Conservation (phyloP, 441 rosid genomes). For the Erysimum pusillum region DNA sequence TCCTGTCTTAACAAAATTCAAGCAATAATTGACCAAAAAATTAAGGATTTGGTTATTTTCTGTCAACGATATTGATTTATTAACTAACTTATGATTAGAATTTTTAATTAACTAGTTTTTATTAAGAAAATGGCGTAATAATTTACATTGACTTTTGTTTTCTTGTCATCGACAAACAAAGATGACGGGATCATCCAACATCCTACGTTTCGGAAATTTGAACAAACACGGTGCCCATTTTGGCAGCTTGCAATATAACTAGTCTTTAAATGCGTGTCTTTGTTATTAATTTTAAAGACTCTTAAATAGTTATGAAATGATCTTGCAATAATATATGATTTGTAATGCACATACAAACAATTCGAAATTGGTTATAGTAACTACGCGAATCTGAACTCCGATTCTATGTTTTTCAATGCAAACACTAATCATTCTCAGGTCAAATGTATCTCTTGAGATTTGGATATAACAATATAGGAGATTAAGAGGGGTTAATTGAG, state of each 20-base stretch:
- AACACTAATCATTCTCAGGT: background rate
- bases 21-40: background rate
- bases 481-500: background rate
- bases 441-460: background rate
- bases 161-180: background rate
- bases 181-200: conserved; percentile 16
- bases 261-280: background rate
- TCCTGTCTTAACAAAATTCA: background rate
- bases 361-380: background rate
- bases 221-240: conserved; percentile 30
- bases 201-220: conserved; percentile 10
- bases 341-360: background rate
- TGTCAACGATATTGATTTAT: conserved; percentile 1
- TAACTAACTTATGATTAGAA: background rate
- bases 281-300: background rate
- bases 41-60: background rate
- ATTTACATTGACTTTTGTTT: conserved; percentile 18
- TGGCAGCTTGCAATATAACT: conserved; percentile 21
- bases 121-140: background rate
- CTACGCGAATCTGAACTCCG: background rate
- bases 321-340: background rate
- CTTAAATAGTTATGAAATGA: background rate
- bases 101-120: background rate
- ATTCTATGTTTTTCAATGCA: background rate
- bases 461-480: background rate